phyloP scores from a whole-genome alignment of 495 filamentous ascomycete genomes.

The Lentithecium fluviatile region DNA sequence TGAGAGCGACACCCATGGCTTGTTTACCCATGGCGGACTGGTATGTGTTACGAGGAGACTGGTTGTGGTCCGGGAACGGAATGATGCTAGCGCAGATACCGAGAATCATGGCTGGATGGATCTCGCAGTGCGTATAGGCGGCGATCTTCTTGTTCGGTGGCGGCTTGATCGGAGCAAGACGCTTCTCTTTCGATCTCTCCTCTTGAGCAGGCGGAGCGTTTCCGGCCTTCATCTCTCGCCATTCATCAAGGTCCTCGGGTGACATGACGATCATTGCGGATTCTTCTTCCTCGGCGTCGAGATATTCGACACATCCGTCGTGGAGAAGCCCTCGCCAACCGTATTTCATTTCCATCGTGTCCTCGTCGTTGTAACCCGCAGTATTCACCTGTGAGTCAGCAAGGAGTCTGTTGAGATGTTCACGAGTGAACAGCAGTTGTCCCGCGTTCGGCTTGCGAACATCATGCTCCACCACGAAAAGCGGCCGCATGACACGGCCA shows the following conservation, averaged over 20 bases:
- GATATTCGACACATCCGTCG: conserved; percentile 83
- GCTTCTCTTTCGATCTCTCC: conserved; percentile 49
- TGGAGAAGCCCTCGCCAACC: conserved; percentile 85
- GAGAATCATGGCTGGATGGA: conserved; percentile 98
- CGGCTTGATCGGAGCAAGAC: conserved; percentile 81
- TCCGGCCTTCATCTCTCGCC: conserved; percentile 63
- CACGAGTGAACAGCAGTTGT: conserved; percentile 76
- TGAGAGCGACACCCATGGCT: conserved; percentile 98
- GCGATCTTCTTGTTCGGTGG: conserved; percentile 77
- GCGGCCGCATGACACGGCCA: conserved; percentile 85
- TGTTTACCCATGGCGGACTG: conserved; percentile 99
- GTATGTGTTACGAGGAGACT: conserved; percentile 97
- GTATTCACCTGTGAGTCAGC: conserved; percentile 59
- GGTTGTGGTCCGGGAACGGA: conserved; percentile 99
- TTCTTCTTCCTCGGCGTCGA: conserved; percentile 98
- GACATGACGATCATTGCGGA: conserved; percentile 99
- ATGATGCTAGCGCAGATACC: conserved; percentile 99
- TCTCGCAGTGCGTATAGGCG: conserved; percentile 96
- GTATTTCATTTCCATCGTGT: conserved; percentile 44
- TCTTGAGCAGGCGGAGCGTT: conserved; percentile 60
- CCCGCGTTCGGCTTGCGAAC: conserved; percentile 68
- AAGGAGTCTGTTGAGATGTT: conserved; percentile 69
- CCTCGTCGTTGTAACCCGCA: conserved; percentile 37
- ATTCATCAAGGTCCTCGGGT: conserved; percentile 78
- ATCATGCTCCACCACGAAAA: conserved; percentile 85